Conservation (phyloP, 352 stramenopile genomes). For the Pythium phragmitis region DNA sequence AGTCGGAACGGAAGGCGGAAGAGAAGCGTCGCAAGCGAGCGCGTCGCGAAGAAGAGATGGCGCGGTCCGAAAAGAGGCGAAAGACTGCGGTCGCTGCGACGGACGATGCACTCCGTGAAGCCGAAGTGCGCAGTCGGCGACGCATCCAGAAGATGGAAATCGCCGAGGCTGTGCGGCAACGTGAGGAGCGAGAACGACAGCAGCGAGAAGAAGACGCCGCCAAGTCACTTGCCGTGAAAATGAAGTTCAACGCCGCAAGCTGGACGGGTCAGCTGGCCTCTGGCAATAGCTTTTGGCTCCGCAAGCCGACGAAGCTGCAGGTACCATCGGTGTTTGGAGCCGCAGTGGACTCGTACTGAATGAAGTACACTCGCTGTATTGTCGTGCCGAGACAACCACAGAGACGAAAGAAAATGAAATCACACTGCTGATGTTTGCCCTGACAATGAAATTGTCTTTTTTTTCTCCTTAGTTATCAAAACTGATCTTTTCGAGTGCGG, state of each 20-base stretch:
- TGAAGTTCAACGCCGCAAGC: constrained; percentile 58
- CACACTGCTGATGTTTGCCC: not conserved
- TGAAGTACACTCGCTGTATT: not conserved
- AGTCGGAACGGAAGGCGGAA: constrained; percentile 83
- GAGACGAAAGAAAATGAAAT: not conserved
- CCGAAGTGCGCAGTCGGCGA: constrained; percentile 67
- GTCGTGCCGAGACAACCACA: too few species aligned
- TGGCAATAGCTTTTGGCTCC: constrained; percentile 52
- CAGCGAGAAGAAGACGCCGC: constrained; percentile 47
- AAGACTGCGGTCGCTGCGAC: constrained; percentile 76
- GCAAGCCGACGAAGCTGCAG: constrained; percentile 59
- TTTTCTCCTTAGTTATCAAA: constrained; percentile 23
- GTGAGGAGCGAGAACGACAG: constrained; percentile 62
- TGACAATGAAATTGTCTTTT: constrained; percentile 3
- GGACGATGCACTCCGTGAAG: constrained; percentile 78
- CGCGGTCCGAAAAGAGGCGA: constrained; percentile 66
- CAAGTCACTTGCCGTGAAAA: constrained; percentile 39
- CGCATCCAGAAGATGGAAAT: constrained; percentile 72
- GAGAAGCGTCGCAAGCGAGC: constrained; percentile 77
- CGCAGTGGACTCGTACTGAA: constrained; percentile 25
- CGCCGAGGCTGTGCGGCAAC: constrained; percentile 51
- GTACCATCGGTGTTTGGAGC: constrained; percentile 46
- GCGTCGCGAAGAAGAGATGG: constrained; percentile 77
- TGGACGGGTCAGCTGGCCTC: constrained; percentile 57
- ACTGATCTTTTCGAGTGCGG: constrained; percentile 19